Base-by-base conservation (phyloP, 345 rosid species). In the Eucalyptus regnans region DNA sequence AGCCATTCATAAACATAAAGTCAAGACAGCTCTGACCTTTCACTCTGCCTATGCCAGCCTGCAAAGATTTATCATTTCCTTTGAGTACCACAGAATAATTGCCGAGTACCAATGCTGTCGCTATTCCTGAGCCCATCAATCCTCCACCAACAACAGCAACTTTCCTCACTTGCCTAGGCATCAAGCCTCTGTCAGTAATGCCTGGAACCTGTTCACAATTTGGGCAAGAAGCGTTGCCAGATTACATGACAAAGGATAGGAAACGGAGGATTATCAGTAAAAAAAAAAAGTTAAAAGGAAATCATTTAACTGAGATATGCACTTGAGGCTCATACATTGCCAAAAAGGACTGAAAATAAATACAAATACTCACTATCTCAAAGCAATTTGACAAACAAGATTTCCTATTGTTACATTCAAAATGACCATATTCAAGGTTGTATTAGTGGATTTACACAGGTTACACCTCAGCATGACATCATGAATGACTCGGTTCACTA, bases 121-220 rank as follows among this genome's bases (percentile, higher is more conserved):
- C 99, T 90, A 98, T 98, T 91, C 99, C 99, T 79, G 99, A 97
- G 89, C 99, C 99, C 99, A 98, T 98, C 56, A 96, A 93, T 88
- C 99, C 99, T 80, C 99, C 99, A 31, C 99, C 99, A 90, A 98
- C 93, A 86, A 98, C 92, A 89, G 98, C 99, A 91, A 97, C 97
- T 91, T 94, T 97, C 27, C 92, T 95, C 89, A 95, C 95, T 89
- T 64, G 92, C 89, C 98, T 94, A 22, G 99, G 99, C 84, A 48
- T 90, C 91, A 97, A 90, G 87, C 98, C 97, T 52, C 89, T 93
- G 90, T 98, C 97, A 88, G 98, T 96, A 81, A 98, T 90, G 80
- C 99, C 99, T 50, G 98, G 99, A 92, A 98, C 94, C 99, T 97
- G 91, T 62, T 86, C 87, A 81, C 87, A 58, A 46, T 41, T n/a